Base-by-base conservation (phyloP, 1,284 basidiomycete species). In the Tylopilus orsonianus region DNA sequence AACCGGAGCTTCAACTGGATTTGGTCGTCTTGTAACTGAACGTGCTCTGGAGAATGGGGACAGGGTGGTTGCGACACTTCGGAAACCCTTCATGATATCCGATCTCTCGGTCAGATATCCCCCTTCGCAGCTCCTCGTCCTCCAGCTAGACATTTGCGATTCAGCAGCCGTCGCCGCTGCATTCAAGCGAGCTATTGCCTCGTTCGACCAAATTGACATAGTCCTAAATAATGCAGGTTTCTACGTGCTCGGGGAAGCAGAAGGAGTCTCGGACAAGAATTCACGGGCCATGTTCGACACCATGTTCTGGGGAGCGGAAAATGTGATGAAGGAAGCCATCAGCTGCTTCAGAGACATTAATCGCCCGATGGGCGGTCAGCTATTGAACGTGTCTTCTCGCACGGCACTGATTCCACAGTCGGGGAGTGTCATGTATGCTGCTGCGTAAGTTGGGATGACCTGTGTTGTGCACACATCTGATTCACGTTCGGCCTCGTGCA, bases 151-250 rank as follows among this genome's bases (percentile, higher is more conserved):
- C 36, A 66, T 70, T 22, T 50, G 51, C 2, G 50, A 59, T 6
- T 16, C 59, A 4, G 34, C 36, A 5, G 50, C 55, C 2, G 55
- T 70, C 41, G 34, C 49, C 0, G 18, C 43, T 27, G 61, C 64
- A 20, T 71, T 69, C 44, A 43, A 58, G 2, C 41, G 53, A 33
- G 58, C 67, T 4, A 18, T 56, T 30, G 35, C 53, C 4, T 37
- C 47, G 18, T 71, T 69, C 36, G 42, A 50, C 23, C 53, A 62
- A 9, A 29, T 69, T 8, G 69, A 71, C 22, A 56, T 71, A 2
- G 65, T 69, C n/a, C 20, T 69, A 2, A 71, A 70, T 10, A 71
- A 71, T n/a, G 66, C 68, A 1, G 67, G 67, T n/a, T 58, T 53
- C 44, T 61, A 36, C 5, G 48, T 60, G 2, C 37, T 59, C 14